A percentile compares a stretch with the other conserved stretches of the same genome.
Evolutionary conservation across 1,139 yeast species (phyloP).

Genomic region (Candida tropicalis): DNA sequence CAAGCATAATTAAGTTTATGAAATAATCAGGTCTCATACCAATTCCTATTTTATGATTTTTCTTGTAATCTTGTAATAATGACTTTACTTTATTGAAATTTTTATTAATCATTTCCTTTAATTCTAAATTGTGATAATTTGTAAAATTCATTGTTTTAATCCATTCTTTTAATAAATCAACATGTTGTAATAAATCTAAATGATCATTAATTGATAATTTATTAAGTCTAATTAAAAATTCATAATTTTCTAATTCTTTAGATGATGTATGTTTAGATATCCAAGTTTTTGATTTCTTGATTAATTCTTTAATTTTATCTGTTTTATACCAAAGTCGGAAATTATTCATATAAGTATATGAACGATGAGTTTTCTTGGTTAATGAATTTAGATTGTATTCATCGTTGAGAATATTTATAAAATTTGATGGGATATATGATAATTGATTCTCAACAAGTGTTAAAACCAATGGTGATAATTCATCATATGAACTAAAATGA

Average conservation of each 20-base stretch:
- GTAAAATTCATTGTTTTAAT: slow-evolving; percentile 28
- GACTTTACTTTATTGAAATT: slow-evolving; percentile 12
- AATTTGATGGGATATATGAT: slow-evolving; percentile 36
- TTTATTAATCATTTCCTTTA: slow-evolving; percentile 19
- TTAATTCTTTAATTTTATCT: slow-evolving; percentile 22
- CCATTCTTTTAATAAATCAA: slow-evolving; percentile 27
- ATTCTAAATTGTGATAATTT: slow-evolving; percentile 29
- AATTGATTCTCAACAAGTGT: slow-evolving; percentile 37
- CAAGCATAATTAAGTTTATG: slow-evolving; percentile 24
- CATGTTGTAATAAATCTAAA: slow-evolving; percentile 29
- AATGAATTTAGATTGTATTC: slow-evolving; percentile 34
- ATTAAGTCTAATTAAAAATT: slow-evolving; percentile 23
- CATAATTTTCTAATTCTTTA: slow-evolving; percentile 20
- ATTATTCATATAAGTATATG: slow-evolving; percentile 32
- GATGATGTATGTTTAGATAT: slow-evolving; percentile 13
- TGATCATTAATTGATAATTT: slow-evolving; percentile 29
- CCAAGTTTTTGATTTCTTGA: slow-evolving; percentile 29
- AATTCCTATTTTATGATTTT: slow-evolving; percentile 16
- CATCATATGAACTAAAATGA: slow-evolving; percentile 38
- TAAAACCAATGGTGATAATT: slow-evolving; percentile 32
- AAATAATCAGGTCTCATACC: slow-evolving; percentile 30
- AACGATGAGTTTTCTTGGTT: slow-evolving; percentile 27
- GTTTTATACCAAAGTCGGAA: slow-evolving; percentile 38
- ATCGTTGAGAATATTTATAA: slow-evolving; percentile 26
- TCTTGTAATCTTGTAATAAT: slow-evolving; percentile 13